phyloP scores from a whole-genome alignment of 2,329 filamentous ascomycete species.

The Cryphonectria japonica region DNA sequence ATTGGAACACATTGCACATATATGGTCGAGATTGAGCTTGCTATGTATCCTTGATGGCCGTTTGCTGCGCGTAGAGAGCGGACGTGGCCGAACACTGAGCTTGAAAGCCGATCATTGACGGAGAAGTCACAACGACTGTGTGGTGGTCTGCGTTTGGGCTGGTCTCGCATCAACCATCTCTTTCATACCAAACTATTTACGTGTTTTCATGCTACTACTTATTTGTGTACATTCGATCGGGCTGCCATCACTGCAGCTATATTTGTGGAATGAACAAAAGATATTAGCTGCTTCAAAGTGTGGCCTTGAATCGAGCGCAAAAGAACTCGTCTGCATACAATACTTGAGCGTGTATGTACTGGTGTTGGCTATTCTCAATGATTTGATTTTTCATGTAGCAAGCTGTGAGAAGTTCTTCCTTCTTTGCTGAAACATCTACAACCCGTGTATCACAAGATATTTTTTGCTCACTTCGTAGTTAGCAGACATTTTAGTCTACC shows the following conservation, averaged over 20 bases:
- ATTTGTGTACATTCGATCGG: not conserved
- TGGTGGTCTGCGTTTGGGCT: not conserved
- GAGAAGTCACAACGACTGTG: not conserved
- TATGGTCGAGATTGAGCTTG: slow-evolving; percentile 10
- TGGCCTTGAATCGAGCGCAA: not conserved
- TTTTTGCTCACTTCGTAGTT: not conserved
- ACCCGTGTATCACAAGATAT: not conserved
- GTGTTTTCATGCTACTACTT: not conserved
- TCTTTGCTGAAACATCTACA: not conserved
- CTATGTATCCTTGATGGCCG: not conserved
- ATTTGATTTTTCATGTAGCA: not conserved
- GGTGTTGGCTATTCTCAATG: not conserved
- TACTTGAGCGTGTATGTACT: not conserved
- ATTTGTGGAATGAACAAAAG: not conserved
- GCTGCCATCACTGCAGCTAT: not conserved
- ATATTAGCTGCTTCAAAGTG: not conserved
- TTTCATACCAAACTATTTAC: not conserved
- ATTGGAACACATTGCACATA: slow-evolving; percentile 14
- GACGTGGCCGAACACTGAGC: slow-evolving; percentile 18
- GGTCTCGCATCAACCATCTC: not conserved
- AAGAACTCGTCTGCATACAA: not conserved
- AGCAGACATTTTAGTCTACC: not conserved
- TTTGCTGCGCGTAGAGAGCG: slow-evolving; percentile 8
- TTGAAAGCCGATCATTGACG: not conserved
- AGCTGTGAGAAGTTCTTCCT: not conserved